phyloP scores from a whole-genome alignment of 371 early-diverging fungal species.

The Cokeromyces recurvatus region DNA sequence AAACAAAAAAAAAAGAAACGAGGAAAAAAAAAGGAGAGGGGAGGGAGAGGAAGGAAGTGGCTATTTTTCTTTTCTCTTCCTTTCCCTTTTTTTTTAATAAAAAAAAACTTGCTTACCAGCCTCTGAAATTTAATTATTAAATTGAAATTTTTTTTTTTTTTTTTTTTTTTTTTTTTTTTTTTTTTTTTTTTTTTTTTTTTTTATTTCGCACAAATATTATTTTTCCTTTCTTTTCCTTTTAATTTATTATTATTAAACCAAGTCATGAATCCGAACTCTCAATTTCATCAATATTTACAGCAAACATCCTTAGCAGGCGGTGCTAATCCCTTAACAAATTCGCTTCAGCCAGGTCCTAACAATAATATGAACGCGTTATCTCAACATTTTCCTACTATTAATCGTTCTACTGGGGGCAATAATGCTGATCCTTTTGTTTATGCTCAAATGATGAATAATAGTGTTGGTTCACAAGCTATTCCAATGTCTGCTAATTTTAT shows the following conservation, averaged over 20 bases:
- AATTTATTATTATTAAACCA: neutral
- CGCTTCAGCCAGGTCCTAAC: slow-evolving; percentile 9
- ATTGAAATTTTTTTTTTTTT: too few relatives aligned
- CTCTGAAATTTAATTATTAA: too few relatives aligned
- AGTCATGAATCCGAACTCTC: slow-evolving; percentile 31
- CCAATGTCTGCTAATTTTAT: slow-evolving; percentile 14
- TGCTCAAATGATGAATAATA: slow-evolving; percentile 26
- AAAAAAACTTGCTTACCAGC: too few relatives aligned
- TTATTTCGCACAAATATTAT: neutral
- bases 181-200: too few relatives aligned
- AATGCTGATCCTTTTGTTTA: slow-evolving; percentile 24
- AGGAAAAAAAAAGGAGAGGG: too few relatives aligned
- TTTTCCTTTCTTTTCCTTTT: neutral
- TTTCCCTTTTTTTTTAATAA: too few relatives aligned
- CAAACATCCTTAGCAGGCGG: slow-evolving; percentile 28
- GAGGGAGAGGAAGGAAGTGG: too few relatives aligned
- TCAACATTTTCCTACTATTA: slow-evolving; percentile 34
- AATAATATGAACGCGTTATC: slow-evolving; percentile 26
- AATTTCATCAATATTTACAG: slow-evolving; percentile 41
- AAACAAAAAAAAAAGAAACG: too few relatives aligned
- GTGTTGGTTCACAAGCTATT: slow-evolving; percentile 14
- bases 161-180: too few relatives aligned
- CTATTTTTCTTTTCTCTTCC: too few relatives aligned
- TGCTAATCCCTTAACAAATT: slow-evolving; percentile 16
- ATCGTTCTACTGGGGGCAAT: slow-evolving; percentile 12